phyloP scores from a whole-genome alignment of 2,329 filamentous ascomycete genomes.

The Colletotrichum cuscutae region DNA sequence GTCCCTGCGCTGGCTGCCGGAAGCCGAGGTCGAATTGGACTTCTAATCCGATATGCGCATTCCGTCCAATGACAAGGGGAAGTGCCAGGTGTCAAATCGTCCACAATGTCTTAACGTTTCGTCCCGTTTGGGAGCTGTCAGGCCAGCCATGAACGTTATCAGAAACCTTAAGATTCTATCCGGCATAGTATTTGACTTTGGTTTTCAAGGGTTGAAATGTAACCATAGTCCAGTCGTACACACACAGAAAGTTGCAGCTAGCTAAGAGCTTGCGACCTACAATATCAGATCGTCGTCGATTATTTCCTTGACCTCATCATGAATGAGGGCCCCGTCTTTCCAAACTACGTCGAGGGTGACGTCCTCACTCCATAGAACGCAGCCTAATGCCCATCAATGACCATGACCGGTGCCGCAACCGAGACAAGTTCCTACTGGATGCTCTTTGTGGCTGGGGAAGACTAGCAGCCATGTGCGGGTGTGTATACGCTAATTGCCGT shows the following conservation, averaged over 20 bases:
- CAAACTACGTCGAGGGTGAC: not conserved
- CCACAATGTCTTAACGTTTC: not conserved
- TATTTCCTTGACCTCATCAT: not conserved
- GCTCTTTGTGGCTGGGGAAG: not conserved
- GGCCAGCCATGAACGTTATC: not conserved
- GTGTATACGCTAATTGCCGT: not conserved
- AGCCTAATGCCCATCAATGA: not conserved
- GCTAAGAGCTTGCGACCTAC: too few species aligned
- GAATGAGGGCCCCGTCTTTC: not conserved
- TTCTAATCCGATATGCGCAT: too few species aligned
- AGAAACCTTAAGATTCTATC: not conserved
- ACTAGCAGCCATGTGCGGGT: not conserved
- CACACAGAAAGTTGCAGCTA: not conserved
- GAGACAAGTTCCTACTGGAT: not conserved
- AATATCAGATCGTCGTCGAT: not conserved
- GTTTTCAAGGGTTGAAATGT: not conserved
- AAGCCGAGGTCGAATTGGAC: too few species aligned
- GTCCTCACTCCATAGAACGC: not conserved
- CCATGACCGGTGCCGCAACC: not conserved
- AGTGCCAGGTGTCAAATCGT: not conserved
- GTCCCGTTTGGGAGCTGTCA: not conserved
- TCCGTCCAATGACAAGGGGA: not conserved
- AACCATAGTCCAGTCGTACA: not conserved
- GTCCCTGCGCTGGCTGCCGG: too few species aligned
- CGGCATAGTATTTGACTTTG: not conserved